Percentiles rank a stretch among this genome's conserved stretches.
phyloP scores from a whole-genome alignment of 495 filamentous ascomycete genomes.

The Elaphomyces granulatus region DNA sequence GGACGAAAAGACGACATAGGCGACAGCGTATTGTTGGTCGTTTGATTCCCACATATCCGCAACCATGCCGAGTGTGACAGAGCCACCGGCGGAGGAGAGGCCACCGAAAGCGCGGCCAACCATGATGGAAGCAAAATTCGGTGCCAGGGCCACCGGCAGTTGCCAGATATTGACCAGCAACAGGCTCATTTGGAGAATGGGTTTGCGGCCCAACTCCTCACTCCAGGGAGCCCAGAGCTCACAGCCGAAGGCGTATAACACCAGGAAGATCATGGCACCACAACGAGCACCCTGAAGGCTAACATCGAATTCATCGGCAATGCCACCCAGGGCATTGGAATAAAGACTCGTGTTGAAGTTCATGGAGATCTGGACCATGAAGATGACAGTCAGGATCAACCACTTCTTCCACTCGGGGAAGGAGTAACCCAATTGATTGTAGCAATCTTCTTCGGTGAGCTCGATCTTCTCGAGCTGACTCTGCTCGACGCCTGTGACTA shows the following conservation, averaged over 20 bases:
- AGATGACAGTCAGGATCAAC: slow-evolving; percentile 46
- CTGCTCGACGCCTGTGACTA: slow-evolving; percentile 17
- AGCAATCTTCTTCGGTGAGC: slow-evolving; percentile 43
- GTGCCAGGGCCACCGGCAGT: slow-evolving; percentile 37
- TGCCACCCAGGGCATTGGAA: slow-evolving; percentile 36
- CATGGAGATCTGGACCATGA: slow-evolving; percentile 42
- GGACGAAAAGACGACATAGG: slow-evolving; percentile 48
- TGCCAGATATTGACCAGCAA: slow-evolving; percentile 47
- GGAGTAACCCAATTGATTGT: slow-evolving; percentile 40
- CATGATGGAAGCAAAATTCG: slow-evolving; percentile 41
- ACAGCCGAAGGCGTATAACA: slow-evolving; percentile 50
- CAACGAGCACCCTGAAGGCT: slow-evolving; percentile 38
- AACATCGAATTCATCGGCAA: slow-evolving; percentile 34
- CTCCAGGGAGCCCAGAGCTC: slow-evolving; percentile 56
- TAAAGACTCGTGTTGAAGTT: slow-evolving; percentile 45
- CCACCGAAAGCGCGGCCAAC: slow-evolving; percentile 43
- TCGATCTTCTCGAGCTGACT: slow-evolving; percentile 21
- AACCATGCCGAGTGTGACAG: slow-evolving; percentile 48
- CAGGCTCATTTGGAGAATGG: slow-evolving; percentile 39
- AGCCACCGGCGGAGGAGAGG: slow-evolving; percentile 46
- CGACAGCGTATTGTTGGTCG: slow-evolving; percentile 45
- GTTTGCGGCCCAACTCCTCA: slow-evolving; percentile 45
- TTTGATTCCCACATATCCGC: slow-evolving; percentile 48
- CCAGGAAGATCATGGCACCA: slow-evolving; percentile 44
- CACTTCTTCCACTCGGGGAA: slow-evolving; percentile 41